Evolutionary conservation across 1,139 yeast species (phyloP).

Genomic region (Saccharomyces pastorianus): DNA sequence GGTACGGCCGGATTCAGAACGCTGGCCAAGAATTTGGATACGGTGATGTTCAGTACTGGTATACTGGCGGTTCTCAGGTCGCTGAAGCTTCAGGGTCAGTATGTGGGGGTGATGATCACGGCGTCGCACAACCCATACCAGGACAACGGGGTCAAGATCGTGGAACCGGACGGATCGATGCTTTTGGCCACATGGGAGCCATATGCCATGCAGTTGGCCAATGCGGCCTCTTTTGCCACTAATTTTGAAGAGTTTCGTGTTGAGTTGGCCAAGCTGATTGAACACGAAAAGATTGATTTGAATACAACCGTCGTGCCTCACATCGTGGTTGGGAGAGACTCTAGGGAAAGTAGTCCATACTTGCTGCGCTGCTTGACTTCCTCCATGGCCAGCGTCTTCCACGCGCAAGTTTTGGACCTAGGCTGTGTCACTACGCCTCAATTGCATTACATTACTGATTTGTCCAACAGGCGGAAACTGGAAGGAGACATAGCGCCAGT

Average conservation of each 20-base stretch:
- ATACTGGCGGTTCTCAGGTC: constrained; percentile 78
- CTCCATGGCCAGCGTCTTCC: constrained; percentile 47
- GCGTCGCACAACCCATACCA: constrained; percentile 95
- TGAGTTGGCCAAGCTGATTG: constrained; percentile 33
- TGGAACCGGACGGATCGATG: constrained; percentile 94
- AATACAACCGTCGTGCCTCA: constrained; percentile 34
- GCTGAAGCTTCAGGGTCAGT: constrained; percentile 46
- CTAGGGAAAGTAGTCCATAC: constrained; percentile 69
- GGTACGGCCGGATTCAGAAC: constrained; percentile 98
- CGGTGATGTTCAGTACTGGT: constrained; percentile 81
- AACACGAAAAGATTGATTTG: constrained; percentile 22
- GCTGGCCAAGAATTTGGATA: constrained; percentile 61
- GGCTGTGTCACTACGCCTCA: constrained; percentile 89
- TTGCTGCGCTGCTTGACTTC: constrained; percentile 56
- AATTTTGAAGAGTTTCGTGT: constrained; percentile 18
- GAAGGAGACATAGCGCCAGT: constrained; percentile 27
- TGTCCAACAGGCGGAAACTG: constrained; percentile 44
- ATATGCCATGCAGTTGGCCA: constrained; percentile 74
- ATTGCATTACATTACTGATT: constrained; percentile 70
- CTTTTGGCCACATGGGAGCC: constrained; percentile 80
- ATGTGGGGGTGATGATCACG: constrained; percentile 85
- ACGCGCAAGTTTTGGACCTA: constrained; percentile 42
- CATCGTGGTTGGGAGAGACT: constrained; percentile 59
- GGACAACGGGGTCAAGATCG: constrained; percentile 90
- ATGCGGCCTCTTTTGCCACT: constrained; percentile 36